These are phyloP conservation scores for Xeromyces bisporus DNA, from an alignment of 495 filamentous ascomycete genomes.

Conservation along the genomic window DNA sequence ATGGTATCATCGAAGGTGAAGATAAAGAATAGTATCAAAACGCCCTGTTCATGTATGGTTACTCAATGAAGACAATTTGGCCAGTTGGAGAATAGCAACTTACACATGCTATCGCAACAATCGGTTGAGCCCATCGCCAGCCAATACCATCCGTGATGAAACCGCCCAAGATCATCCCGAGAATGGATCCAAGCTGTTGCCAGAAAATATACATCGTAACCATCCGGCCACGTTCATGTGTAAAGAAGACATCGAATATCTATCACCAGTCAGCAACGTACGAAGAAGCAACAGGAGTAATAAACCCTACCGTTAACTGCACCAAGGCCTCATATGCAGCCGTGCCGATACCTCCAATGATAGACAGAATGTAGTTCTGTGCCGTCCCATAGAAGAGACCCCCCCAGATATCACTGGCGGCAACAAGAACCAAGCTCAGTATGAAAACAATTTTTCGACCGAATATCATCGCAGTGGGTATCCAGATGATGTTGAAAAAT, in stretches of 20 bases:
- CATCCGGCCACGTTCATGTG: slow-evolving; percentile 14
- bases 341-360: slow-evolving; percentile 13
- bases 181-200: slow-evolving; percentile 13
- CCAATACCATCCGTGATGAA: slow-evolving; percentile 15
- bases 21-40: slow-evolving; percentile 14
- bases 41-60: slow-evolving; percentile 3
- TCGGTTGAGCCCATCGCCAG: slow-evolving; percentile 20
- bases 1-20: slow-evolving; percentile 22
- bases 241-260: slow-evolving; percentile 15
- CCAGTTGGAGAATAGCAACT: neutral
- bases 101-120: slow-evolving; percentile 12
- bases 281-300: too few species aligned
- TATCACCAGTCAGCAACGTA: neutral
- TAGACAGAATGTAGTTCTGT: slow-evolving; percentile 12
- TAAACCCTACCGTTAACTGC: slow-evolving; percentile 13
- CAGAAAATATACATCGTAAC: slow-evolving; percentile 14
- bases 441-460: slow-evolving; percentile 19
- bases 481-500: slow-evolving; percentile 21
- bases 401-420: slow-evolving; percentile 11
- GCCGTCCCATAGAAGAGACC: slow-evolving; percentile 10
- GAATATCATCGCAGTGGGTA: slow-evolving; percentile 18
- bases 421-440: slow-evolving; percentile 10
- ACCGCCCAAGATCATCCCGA: slow-evolving; percentile 14
- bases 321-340: slow-evolving; percentile 17
- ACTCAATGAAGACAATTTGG: neutral